phyloP scores from a whole-genome alignment of 2,329 filamentous ascomycete species.

The Fusarium sp. region DNA sequence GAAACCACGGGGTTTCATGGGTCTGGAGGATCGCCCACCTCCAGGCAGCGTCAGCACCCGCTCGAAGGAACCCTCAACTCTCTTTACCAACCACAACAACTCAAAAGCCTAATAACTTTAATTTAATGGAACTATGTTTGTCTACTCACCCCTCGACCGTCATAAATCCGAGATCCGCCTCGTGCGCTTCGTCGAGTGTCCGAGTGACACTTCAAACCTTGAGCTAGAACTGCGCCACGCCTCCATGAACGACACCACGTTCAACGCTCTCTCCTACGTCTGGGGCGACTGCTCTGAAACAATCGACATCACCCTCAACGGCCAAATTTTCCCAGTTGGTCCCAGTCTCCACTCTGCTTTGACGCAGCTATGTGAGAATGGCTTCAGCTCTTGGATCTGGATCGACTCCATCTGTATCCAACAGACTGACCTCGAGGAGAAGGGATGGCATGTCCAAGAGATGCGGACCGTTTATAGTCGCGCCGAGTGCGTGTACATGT shows the following conservation, averaged over 20 bases:
- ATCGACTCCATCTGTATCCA: constrained; percentile 40
- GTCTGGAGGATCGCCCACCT: not conserved
- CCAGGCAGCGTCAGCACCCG: not conserved
- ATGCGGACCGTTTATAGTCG: constrained; percentile 34
- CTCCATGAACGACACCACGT: not conserved
- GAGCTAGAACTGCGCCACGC: not conserved
- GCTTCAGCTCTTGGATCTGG: constrained; percentile 34
- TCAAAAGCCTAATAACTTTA: not conserved
- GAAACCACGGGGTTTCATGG: not conserved
- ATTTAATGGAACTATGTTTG: not conserved
- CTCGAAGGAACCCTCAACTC: not conserved
- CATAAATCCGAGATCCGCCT: not conserved
- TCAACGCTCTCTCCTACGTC: not conserved
- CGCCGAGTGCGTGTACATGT: constrained; percentile 25
- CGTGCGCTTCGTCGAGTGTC: not conserved
- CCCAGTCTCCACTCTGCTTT: not conserved
- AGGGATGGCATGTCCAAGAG: constrained; percentile 26
- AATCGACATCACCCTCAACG: not conserved
- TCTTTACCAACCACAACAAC: not conserved
- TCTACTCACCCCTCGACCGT: not conserved
- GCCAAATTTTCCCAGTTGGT: not conserved
- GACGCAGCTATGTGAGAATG: not conserved
- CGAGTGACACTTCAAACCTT: not conserved
- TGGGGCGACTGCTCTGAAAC: not conserved
- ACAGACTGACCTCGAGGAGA: constrained; percentile 29